Evolutionary conservation across 345 rosid species (phyloP).

Genomic region (Gossypium herbaceum): DNA sequence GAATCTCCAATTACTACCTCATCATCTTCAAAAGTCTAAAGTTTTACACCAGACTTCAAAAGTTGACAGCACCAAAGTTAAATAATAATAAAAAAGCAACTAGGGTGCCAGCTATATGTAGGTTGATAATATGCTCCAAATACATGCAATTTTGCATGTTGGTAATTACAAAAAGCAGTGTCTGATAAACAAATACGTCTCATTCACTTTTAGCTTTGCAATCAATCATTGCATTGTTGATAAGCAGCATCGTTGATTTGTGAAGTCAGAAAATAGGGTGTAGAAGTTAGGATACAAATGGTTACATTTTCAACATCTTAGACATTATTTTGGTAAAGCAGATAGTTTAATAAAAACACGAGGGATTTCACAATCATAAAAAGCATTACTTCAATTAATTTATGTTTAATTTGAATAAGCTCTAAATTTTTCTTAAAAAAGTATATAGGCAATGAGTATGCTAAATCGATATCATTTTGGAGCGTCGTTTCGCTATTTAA

Average conservation of each 20-base stretch:
- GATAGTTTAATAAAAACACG: background rate
- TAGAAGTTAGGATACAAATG: background rate
- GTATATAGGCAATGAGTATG: too few species aligned
- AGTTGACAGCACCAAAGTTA: background rate
- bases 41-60: slow-evolving; percentile 6
- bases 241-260: background rate
- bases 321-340: background rate
- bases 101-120: slow-evolving; percentile 8
- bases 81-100: background rate
- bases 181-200: too few species aligned
- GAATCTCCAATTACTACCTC: slow-evolving; percentile 9
- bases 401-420: too few species aligned
- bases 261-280: background rate
- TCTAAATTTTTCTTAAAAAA: too few species aligned
- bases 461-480: too few species aligned
- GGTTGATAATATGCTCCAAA: background rate
- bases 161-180: background rate
- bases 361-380: background rate
- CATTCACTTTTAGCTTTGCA: background rate
- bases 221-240: slow-evolving; percentile 22
- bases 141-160: background rate
- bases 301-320: background rate
- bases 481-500: too few species aligned
- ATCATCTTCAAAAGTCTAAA: slow-evolving; percentile 15
- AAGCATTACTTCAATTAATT: too few species aligned